phyloP scores from a whole-genome alignment of 2,329 filamentous ascomycete species.

The Sporothrix sp. region DNA sequence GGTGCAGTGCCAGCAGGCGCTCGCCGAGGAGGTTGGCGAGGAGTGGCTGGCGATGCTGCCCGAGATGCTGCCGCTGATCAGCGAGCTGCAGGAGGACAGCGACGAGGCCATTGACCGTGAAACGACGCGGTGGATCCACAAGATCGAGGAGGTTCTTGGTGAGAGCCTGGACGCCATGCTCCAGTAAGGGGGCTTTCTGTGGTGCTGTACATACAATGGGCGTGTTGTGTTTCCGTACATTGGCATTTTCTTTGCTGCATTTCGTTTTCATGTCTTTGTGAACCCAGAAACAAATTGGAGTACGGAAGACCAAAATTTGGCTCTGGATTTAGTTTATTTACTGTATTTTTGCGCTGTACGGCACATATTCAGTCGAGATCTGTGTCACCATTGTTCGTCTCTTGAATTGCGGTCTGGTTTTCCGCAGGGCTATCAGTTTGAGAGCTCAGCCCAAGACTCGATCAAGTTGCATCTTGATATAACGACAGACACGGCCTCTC shows the following conservation, averaged over 20 bases:
- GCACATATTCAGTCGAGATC: too few relatives aligned
- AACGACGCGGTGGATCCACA: slow-evolving; percentile 79
- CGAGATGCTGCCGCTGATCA: slow-evolving; percentile 94
- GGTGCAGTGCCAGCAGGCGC: slow-evolving; percentile 67
- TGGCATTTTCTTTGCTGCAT: not conserved
- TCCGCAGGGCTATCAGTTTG: too few relatives aligned
- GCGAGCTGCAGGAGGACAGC: slow-evolving; percentile 91
- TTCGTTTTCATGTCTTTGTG: not conserved
- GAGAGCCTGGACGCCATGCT: slow-evolving; percentile 90
- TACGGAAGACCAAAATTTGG: not conserved
- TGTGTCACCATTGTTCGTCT: too few relatives aligned
- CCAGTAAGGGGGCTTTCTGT: slow-evolving; percentile 44
- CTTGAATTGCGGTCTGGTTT: too few relatives aligned
- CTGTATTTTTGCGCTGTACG: too few relatives aligned
- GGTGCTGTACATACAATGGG: not conserved
- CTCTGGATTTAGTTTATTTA: not conserved
- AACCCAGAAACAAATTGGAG: not conserved
- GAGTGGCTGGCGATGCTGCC: slow-evolving; percentile 88
- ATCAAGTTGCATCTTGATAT: too few relatives aligned
- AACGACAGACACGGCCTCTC: too few relatives aligned
- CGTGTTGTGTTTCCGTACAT: not conserved
- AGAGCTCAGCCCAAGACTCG: too few relatives aligned
- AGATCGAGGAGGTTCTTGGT: slow-evolving; percentile 80
- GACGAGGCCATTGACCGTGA: slow-evolving; percentile 88
- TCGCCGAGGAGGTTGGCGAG: slow-evolving; percentile 72